Percentiles rank a stretch among this genome's conserved stretches.
phyloP scores from a whole-genome alignment of 2,329 filamentous ascomycete species.

The Thermomyces lanuginosus region DNA sequence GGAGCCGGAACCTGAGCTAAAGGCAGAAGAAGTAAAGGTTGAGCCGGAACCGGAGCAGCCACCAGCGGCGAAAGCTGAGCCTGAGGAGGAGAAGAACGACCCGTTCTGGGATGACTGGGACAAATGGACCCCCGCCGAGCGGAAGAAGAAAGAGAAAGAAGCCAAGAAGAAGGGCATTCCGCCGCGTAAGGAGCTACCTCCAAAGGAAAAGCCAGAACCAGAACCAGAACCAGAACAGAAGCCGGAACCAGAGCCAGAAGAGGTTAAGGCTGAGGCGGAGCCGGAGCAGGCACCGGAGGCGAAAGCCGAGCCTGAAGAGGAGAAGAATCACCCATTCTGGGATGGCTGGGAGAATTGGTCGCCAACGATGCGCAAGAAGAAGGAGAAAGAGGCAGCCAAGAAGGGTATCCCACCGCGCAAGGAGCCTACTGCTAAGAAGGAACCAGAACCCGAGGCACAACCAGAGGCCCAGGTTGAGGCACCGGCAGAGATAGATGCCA shows the following conservation, averaged over 20 bases:
- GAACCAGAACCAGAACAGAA: constrained; percentile 11
- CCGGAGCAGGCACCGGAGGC: constrained; percentile 17
- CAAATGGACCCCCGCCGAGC: not conserved
- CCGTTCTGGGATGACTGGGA: constrained; percentile 6
- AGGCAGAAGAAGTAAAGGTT: constrained; percentile 30
- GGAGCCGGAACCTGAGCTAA: constrained; percentile 38
- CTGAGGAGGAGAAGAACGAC: constrained; percentile 3
- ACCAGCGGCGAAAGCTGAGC: constrained; percentile 3
- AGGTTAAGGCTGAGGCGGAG: constrained; percentile 11
- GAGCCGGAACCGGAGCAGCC: constrained; percentile 13
- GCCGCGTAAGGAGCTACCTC: constrained; percentile 4
- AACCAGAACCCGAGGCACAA: constrained; percentile 10
- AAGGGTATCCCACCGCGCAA: constrained; percentile 6
- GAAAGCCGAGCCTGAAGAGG: constrained; percentile 14
- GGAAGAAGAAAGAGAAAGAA: constrained; percentile 5
- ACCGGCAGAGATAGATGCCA: constrained; percentile 5
- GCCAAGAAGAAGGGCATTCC: constrained; percentile 4
- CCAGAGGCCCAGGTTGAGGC: constrained; percentile 12
- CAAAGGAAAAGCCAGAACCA: constrained; percentile 1
- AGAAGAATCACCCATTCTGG: constrained; percentile 6
- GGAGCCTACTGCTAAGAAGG: constrained; percentile 2
- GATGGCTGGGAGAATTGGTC: constrained; percentile 5
- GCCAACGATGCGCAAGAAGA: constrained; percentile 4
- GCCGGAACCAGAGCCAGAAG: constrained; percentile 17
- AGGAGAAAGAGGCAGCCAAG: constrained; percentile 4